phyloP scores from a whole-genome alignment of 1,284 basidiomycete genomes.

The Sanghuangporus weigelae region DNA sequence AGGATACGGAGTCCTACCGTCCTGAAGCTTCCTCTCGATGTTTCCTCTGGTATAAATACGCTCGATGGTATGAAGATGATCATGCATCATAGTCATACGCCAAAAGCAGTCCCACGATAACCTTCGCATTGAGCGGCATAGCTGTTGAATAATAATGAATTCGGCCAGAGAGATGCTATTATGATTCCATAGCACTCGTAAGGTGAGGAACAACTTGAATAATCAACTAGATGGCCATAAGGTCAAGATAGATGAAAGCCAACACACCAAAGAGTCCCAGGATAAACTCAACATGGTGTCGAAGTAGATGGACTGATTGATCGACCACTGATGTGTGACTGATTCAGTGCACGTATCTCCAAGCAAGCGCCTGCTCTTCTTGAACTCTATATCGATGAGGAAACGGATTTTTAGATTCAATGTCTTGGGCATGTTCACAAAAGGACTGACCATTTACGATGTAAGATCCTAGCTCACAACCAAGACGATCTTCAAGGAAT shows the following conservation, averaged over 20 bases:
- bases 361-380: background rate
- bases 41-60: background rate
- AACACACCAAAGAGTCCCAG: background rate
- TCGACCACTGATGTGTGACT: background rate
- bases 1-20: background rate
- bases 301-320: background rate
- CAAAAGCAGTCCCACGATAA: conserved; percentile 3
- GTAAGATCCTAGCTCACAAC: conserved; percentile 2
- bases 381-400: background rate
- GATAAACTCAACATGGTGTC: background rate
- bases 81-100: background rate
- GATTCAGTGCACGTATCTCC: conserved; percentile 4
- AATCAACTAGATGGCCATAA: too few relatives aligned
- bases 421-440: background rate
- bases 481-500: conserved; percentile 8
- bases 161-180: conserved; percentile 19
- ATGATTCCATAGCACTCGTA: conserved; percentile 19
- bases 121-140: conserved; percentile 13
- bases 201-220: conserved; percentile 22
- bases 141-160: conserved; percentile 18
- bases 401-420: background rate
- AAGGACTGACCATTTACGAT: conserved; percentile 6
- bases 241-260: background rate
- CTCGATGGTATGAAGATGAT: background rate
- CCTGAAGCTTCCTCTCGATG: background rate